phyloP scores from a whole-genome alignment of 805 yeast genomes.

The Yarrowia osloensis region DNA sequence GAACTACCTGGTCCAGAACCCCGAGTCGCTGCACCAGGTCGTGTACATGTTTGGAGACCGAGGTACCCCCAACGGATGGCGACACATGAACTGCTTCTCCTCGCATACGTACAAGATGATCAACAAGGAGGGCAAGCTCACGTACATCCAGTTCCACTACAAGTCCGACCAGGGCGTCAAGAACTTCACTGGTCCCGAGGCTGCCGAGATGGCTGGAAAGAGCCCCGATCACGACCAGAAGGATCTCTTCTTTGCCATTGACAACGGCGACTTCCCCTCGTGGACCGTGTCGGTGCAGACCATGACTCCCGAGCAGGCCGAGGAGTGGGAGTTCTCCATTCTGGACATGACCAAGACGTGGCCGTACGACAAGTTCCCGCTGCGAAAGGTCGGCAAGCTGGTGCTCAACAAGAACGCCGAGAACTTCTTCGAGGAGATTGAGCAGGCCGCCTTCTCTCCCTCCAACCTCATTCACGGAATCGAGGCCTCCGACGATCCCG shows the following conservation, averaged over 20 bases:
- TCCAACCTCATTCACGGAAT: conserved; percentile 82
- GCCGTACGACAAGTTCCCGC: conserved; percentile 85
- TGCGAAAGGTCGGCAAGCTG: conserved; percentile 81
- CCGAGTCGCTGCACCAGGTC: conserved; percentile 74
- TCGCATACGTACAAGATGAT: conserved; percentile 82
- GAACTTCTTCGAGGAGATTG: conserved; percentile 85
- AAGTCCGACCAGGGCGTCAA: conserved; percentile 62
- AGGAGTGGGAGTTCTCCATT: conserved; percentile 73
- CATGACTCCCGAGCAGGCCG: conserved; percentile 82
- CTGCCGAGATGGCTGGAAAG: conserved; percentile 55
- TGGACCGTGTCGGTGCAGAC: conserved; percentile 87
- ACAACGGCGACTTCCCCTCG: conserved; percentile 72
- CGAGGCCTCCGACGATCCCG: conserved; percentile 83
- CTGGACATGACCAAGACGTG: conserved; percentile 90
- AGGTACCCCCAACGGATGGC: conserved; percentile 74
- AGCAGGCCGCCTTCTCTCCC: conserved; percentile 84
- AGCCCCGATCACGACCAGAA: conserved; percentile 82
- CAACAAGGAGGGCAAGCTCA: conserved; percentile 70
- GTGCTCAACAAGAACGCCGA: conserved; percentile 79
- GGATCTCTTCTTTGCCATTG: conserved; percentile 78
- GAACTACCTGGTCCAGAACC: conserved; percentile 76
- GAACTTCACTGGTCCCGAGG: conserved; percentile 45
- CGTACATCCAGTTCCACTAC: conserved; percentile 76
- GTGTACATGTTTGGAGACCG: conserved; percentile 74
- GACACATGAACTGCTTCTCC: conserved; percentile 83